Conservation (phyloP, 352 stramenopile species). For the Bremia lactucae region DNA sequence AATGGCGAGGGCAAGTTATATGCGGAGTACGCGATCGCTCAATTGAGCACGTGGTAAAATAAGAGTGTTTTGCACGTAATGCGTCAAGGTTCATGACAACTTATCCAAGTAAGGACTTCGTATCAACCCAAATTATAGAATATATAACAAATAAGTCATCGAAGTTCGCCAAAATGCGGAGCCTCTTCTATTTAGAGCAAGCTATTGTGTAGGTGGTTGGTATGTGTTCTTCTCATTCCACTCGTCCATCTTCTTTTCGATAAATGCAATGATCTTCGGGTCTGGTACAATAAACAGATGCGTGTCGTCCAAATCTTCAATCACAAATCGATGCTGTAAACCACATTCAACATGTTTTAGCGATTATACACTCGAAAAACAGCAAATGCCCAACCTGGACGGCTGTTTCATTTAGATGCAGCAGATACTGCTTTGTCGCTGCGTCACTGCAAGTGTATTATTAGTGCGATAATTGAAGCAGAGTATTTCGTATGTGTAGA, state of each 20-base stretch:
- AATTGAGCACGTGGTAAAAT: conserved; percentile 74
- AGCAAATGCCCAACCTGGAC: conserved; percentile 40
- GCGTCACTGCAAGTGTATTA: conserved; percentile 38
- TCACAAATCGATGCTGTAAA: conserved; percentile 71
- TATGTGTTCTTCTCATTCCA: conserved; percentile 87
- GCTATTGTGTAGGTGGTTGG: conserved; percentile 51
- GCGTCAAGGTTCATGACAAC: no score
- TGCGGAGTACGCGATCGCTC: conserved; percentile 79
- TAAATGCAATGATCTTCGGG: conserved; percentile 71
- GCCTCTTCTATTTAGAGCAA: no score
- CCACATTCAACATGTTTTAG: conserved; percentile 1
- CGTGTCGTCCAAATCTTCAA: conserved; percentile 77
- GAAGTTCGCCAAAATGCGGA: no score
- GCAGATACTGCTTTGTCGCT: conserved; percentile 79
- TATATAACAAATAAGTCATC: no score
- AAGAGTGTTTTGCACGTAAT: no score
- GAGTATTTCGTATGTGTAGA: no score
- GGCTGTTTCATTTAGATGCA: conserved; percentile 75
- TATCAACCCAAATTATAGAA: no score
- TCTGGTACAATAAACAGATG: conserved; percentile 83
- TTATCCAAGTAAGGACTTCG: no score
- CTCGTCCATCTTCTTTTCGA: conserved; percentile 85
- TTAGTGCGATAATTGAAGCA: no score
- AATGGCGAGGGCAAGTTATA: conserved; percentile 69
- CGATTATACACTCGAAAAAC: background rate